Evolutionary conservation across 768 basidiomycete species (phyloP).

Genomic region (Leccinellum luteum): DNA sequence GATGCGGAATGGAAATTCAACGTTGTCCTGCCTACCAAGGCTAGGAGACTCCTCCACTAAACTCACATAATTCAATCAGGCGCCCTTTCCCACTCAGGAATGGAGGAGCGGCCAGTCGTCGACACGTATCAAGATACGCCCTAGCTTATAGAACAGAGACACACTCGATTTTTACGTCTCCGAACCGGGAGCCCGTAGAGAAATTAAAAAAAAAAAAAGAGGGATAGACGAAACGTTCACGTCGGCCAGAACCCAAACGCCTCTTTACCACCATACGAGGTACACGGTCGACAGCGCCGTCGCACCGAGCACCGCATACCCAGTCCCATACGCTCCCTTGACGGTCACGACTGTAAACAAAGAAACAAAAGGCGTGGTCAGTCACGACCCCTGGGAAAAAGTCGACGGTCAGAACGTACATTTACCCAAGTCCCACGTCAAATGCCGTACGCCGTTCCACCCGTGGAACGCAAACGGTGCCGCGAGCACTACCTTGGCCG

Average conservation of each 20-base stretch:
- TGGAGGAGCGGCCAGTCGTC: neutral
- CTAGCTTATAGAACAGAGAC: neutral
- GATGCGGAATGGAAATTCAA: too few relatives aligned
- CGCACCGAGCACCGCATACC: conserved; percentile 81
- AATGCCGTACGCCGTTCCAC: conserved; percentile 86
- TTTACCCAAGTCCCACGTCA: conserved; percentile 86
- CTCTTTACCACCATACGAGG: conserved; percentile 37
- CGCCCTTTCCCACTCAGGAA: neutral
- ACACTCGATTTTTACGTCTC: neutral
- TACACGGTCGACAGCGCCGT: conserved; percentile 73
- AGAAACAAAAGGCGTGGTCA: neutral
- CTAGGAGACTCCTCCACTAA: neutral
- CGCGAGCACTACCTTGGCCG: conserved; percentile 76
- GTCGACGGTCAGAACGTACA: conserved; percentile 53
- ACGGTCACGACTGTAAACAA: conserved; percentile 63
- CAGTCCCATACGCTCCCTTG: conserved; percentile 76
- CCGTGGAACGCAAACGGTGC: conserved; percentile 90
- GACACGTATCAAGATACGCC: neutral
- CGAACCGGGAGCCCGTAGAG: neutral
- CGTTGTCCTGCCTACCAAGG: too few relatives aligned
- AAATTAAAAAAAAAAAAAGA: neutral
- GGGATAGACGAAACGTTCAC: neutral
- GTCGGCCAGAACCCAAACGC: conserved; percentile 31
- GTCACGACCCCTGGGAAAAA: too few relatives aligned
- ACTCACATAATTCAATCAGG: neutral